Evolutionary conservation across 78 protist genomes (phyloP), one percentile per base, ranked within the genome.

Genomic region (Dictyostelium capitatum): DNA sequence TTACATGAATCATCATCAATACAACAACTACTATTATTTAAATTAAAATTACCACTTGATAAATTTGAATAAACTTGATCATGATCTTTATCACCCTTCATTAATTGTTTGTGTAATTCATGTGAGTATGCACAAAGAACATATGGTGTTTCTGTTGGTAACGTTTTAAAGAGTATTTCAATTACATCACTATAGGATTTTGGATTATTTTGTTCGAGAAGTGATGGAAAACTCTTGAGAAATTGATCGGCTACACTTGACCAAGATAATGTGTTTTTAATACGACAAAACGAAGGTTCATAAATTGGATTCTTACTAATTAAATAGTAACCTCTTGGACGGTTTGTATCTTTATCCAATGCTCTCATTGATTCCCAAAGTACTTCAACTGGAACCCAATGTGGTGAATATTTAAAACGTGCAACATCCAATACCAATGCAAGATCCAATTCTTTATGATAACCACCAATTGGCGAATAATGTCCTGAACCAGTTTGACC

Each of bases 401-500:
- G 95, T 3, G 98, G 95, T 0, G 98, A 95, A 43, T 97, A 96
- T 77, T 96, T 97, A 72, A 97, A 97, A 19, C 98, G 56, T 0
- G 98, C 98, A 2, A 96, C 97, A 74, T 97, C 98, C 69, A 97
- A 70, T 11, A 97, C 74, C 70, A 97, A 90, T 25, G 96, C 97
- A 47, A 41, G 14, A 79, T 97, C 97, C 0, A 41, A 19, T 3
- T 25, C 93, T 14, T 62, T 74, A 50, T 97, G 89, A 51, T 96
- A 97, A 5, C 95, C 98, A 32, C 97, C 98, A n/a, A 97, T 94
- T 5, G 98, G 98, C 7, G 91, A 69, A 74, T 92, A 97, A 69
- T 97, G 98, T n/a, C 95, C 96, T 17, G 79, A 51, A 2, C 98
- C 98, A 0, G 98, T 97, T 37, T 97, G 98, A 54, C 95, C 96